phyloP scores from a whole-genome alignment of 176 grass and related monocot species.

The Avena atlantica region DNA sequence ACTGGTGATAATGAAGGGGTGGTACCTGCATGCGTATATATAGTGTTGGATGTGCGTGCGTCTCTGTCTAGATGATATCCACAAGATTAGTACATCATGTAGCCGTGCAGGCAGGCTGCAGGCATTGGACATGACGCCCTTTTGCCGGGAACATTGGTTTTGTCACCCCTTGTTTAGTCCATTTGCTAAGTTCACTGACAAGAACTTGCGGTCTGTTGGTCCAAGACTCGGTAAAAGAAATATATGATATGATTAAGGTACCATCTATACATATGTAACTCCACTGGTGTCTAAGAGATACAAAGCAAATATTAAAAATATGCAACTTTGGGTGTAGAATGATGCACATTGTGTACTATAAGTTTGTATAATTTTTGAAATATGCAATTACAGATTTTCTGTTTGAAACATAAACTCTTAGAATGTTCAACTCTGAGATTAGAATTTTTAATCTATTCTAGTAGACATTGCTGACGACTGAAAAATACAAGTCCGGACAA shows the following conservation, averaged over 20 bases:
- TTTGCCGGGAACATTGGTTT: conserved; percentile 21
- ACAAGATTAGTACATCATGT: neutral
- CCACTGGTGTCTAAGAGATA: too few species aligned
- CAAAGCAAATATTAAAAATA: too few species aligned
- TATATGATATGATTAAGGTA: neutral
- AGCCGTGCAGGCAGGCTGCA: neutral
- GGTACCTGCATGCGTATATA: neutral
- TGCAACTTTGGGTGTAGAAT: too few species aligned
- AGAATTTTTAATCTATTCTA: too few species aligned
- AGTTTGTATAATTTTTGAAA: too few species aligned
- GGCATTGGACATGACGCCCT: neutral
- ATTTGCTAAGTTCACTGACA: neutral
- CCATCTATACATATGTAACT: neutral
- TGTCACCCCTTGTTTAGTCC: neutral
- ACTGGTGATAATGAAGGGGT: neutral
- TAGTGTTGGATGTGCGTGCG: neutral
- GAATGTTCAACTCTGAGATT: too few species aligned
- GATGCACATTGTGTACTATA: too few species aligned
- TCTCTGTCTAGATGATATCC: neutral
- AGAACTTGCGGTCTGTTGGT: neutral
- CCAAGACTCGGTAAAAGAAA: neutral
- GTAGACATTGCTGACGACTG: too few species aligned
- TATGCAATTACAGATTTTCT: too few species aligned
- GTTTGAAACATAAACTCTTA: too few species aligned
- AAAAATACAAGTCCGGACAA: too few species aligned